Conservation (phyloP, 2,329 filamentous ascomycete species). For the Periconia digitata region DNA sequence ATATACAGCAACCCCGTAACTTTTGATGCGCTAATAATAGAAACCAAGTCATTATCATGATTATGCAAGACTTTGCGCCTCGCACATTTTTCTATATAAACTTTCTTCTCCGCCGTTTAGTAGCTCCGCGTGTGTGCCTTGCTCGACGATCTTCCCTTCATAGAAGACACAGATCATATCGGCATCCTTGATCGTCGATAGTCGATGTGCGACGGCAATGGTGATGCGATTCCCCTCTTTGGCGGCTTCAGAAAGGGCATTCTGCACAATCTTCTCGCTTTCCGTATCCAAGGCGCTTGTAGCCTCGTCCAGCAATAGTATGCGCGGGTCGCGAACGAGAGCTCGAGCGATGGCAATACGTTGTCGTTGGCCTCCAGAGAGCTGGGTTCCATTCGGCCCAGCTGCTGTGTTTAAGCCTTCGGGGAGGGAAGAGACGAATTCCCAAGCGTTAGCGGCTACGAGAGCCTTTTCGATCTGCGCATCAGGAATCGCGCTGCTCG, state of each 20-base stretch:
- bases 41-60: too few relatives aligned
- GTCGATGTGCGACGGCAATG: slow-evolving; percentile 72
- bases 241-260: slow-evolving; percentile 36
- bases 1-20: too few relatives aligned
- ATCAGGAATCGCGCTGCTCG: background rate
- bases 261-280: slow-evolving; percentile 42
- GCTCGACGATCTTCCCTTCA: slow-evolving; percentile 67
- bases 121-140: slow-evolving; percentile 71
- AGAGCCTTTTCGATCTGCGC: slow-evolving; percentile 39
- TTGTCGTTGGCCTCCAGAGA: slow-evolving; percentile 93
- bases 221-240: slow-evolving; percentile 52
- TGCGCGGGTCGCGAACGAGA: slow-evolving; percentile 42
- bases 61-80: too few relatives aligned
- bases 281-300: slow-evolving; percentile 37
- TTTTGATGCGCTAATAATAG: too few relatives aligned
- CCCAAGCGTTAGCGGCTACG: slow-evolving; percentile 33
- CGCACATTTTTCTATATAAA: too few relatives aligned
- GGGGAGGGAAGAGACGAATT: slow-evolving; percentile 20
- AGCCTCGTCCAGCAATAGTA: slow-evolving; percentile 43
- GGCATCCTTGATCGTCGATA: slow-evolving; percentile 70
- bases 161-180: slow-evolving; percentile 73
- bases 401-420: slow-evolving; percentile 7
- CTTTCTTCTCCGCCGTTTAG: slow-evolving; percentile 38
- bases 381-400: slow-evolving; percentile 64
- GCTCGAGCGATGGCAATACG: slow-evolving; percentile 46